Evolutionary conservation across 225 moss, liverwort and hornwort species (phyloP).

Genomic region (Marchantia paleacea): DNA sequence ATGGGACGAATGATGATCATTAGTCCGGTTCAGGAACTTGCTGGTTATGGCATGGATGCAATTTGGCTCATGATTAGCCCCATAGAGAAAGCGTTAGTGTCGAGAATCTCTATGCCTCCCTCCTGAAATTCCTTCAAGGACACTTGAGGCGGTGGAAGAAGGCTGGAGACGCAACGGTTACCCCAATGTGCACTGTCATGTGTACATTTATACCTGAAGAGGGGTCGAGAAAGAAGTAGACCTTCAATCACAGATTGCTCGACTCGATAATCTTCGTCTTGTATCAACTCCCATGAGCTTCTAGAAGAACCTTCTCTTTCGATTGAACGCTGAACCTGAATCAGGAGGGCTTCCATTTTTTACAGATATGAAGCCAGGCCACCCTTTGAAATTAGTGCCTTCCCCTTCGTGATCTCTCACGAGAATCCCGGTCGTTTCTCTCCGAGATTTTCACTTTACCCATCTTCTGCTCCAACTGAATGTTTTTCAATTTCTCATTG

Average conservation of each 20-base stretch:
- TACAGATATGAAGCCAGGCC: background rate
- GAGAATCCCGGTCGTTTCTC: background rate
- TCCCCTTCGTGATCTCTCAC: conserved; percentile 10
- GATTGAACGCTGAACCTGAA: background rate
- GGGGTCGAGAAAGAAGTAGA: background rate
- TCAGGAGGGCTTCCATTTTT: background rate
- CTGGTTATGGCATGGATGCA: background rate
- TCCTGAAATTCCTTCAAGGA: background rate
- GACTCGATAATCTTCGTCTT: background rate
- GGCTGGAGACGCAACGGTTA: no score
- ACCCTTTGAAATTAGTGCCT: background rate
- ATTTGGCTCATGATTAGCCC: background rate
- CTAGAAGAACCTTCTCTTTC: background rate
- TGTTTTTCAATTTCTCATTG: conserved; percentile 22
- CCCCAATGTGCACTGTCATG: background rate
- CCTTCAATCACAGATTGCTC: background rate
- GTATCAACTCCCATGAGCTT: background rate
- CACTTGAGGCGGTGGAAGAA: background rate
- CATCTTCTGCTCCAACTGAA: conserved; percentile 34
- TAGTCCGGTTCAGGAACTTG: background rate
- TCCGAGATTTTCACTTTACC: conserved; percentile 7
- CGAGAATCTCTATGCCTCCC: background rate
- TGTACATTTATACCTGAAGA: background rate
- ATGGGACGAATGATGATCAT: background rate
- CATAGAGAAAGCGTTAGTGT: background rate